phyloP scores from a whole-genome alignment of 345 rosid species.

The Acer negundo region DNA sequence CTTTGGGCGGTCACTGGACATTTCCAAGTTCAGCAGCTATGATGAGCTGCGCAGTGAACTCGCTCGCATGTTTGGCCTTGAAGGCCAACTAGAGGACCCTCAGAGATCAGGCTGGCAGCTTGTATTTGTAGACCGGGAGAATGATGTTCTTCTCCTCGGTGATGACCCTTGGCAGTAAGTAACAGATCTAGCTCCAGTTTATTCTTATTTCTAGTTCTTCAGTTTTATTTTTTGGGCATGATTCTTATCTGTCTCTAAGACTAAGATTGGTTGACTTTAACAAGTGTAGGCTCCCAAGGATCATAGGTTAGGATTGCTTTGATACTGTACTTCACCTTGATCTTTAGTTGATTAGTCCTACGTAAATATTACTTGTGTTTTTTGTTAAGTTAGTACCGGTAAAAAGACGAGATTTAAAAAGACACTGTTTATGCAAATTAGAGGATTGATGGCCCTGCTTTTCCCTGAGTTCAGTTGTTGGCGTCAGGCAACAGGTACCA shows the following conservation, averaged over 20 bases:
- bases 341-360: neutral
- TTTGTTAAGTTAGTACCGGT: neutral
- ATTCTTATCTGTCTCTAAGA: constrained; percentile 11
- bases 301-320: neutral
- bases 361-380: neutral
- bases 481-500: neutral
- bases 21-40: constrained; percentile 52
- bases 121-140: constrained; percentile 60
- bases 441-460: neutral
- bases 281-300: neutral
- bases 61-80: constrained; percentile 49
- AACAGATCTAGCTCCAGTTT: neutral
- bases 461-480: neutral
- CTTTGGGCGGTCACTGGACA: constrained; percentile 54
- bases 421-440: neutral
- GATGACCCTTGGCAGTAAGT: constrained; percentile 60
- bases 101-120: constrained; percentile 70
- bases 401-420: neutral
- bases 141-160: constrained; percentile 54
- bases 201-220: neutral
- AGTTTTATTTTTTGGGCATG: neutral
- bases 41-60: constrained; percentile 52
- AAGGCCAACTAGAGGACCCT: constrained; percentile 57
- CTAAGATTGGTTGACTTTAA: neutral
- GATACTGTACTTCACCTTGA: neutral